Evolutionary conservation across 169 alveolate species (phyloP).

Genomic region (Theileria equi): DNA sequence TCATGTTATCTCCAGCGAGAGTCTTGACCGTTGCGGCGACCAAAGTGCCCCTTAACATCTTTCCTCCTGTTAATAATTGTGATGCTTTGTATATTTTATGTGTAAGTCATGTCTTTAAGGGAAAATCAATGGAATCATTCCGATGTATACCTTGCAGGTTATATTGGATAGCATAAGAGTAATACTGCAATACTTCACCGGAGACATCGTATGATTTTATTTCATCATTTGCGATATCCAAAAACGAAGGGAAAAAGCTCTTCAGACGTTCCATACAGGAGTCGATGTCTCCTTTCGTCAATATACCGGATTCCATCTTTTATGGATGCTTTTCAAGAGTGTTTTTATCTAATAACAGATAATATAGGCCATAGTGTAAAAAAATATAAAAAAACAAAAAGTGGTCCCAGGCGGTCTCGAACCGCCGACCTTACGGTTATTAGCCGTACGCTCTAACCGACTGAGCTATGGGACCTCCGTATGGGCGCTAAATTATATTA

Average conservation of each 20-base stretch:
- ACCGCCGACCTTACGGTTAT: slow-evolving; percentile 98
- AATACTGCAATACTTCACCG: slow-evolving; percentile 34
- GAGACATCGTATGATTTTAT: slow-evolving; percentile 43
- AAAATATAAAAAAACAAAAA: neutral
- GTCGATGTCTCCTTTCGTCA: slow-evolving; percentile 1
- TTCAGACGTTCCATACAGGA: slow-evolving; percentile 50
- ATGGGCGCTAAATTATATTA: too few relatives aligned
- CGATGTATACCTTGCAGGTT: slow-evolving; percentile 53
- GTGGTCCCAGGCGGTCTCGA: slow-evolving; percentile 97
- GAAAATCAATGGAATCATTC: neutral
- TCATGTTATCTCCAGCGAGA: slow-evolving; percentile 27
- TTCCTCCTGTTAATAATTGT: slow-evolving; percentile 41
- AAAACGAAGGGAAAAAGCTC: slow-evolving; percentile 47
- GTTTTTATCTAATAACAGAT: neutral
- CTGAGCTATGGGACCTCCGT: slow-evolving; percentile 93
- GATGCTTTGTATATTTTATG: neutral
- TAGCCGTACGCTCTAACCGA: slow-evolving; percentile 97
- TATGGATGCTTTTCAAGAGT: neutral
- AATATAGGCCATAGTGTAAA: neutral
- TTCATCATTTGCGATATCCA: slow-evolving; percentile 46
- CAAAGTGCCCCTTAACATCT: slow-evolving; percentile 54
- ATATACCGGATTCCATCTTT: neutral
- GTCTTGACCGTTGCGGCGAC: slow-evolving; percentile 33
- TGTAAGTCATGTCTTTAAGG: neutral
- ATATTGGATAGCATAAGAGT: slow-evolving; percentile 58